Conservation (phyloP, 345 rosid genomes). For the Sapria himalayana region DNA sequence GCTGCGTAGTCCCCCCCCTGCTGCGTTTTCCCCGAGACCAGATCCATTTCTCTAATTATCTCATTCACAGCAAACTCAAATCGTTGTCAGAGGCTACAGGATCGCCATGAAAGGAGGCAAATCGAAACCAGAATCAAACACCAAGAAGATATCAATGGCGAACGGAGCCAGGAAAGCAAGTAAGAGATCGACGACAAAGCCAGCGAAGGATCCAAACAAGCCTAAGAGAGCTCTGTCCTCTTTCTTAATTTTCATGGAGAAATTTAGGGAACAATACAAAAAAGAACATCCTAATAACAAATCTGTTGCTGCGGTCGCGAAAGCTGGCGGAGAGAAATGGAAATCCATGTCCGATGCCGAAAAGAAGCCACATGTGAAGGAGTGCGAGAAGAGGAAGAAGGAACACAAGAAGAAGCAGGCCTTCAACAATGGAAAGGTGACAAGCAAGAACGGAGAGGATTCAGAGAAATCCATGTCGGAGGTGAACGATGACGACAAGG, state of each 20-base stretch:
- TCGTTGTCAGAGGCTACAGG: no score
- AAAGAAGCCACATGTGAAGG: slow-evolving; percentile 34
- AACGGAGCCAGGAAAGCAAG: slow-evolving; percentile 16
- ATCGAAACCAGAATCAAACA: no score
- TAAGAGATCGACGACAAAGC: slow-evolving; percentile 27
- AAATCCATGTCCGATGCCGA: slow-evolving; percentile 43
- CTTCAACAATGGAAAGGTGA: slow-evolving; percentile 46
- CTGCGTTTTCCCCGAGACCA: no score
- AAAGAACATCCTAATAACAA: slow-evolving; percentile 53
- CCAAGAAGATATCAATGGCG: no score
- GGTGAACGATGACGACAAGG: no score
- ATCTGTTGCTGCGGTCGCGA: slow-evolving; percentile 78
- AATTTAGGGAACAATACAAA: slow-evolving; percentile 47
- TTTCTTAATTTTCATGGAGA: slow-evolving; percentile 80
- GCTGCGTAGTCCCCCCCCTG: no score
- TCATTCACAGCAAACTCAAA: no score
- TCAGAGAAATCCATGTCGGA: no score
- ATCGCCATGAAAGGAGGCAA: no score
- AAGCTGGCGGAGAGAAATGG: slow-evolving; percentile 72
- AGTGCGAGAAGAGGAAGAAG: slow-evolving; percentile 40
- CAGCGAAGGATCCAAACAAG: slow-evolving; percentile 66
- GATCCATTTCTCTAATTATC: no score
- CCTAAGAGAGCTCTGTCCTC: slow-evolving; percentile 82
- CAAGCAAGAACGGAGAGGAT: no score
- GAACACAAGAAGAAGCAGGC: slow-evolving; percentile 42